A percentile compares a stretch with the other conserved stretches of the same genome.
Conservation (phyloP, 2,329 filamentous ascomycete species). For the Didymellaceae sp. region DNA sequence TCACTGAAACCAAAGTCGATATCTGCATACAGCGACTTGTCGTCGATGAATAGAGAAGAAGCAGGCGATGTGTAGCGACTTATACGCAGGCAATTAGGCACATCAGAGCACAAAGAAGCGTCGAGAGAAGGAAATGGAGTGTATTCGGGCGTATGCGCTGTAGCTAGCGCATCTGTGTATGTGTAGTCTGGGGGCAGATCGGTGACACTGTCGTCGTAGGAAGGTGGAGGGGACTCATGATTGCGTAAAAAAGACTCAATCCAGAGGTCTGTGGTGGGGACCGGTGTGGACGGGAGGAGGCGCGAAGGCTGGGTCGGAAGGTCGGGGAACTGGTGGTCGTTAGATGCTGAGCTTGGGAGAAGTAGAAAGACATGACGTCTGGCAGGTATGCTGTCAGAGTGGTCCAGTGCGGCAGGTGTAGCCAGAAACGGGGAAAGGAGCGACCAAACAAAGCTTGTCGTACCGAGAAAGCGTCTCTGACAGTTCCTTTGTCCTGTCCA, state of each 20-base stretch:
- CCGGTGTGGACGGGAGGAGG: conserved; percentile 24
- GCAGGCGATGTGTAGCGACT: conserved; percentile 37
- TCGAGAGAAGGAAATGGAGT: conserved; percentile 41
- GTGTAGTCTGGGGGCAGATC: conserved; percentile 57
- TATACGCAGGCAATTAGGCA: conserved; percentile 37
- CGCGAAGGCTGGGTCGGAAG: conserved; percentile 28
- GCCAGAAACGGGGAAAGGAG: conserved; percentile 28
- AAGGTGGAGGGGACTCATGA: conserved; percentile 45
- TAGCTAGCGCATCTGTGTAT: conserved; percentile 49
- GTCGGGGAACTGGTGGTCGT: conserved; percentile 35
- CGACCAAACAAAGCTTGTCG: conserved; percentile 35
- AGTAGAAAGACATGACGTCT: conserved; percentile 9
- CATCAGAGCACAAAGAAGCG: conserved; percentile 39
- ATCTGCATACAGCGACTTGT: conserved; percentile 46
- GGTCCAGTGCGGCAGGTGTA: conserved; percentile 19
- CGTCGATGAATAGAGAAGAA: conserved; percentile 40
- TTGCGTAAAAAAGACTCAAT: conserved; percentile 23
- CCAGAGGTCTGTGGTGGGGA: conserved; percentile 36
- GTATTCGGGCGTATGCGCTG: conserved; percentile 44
- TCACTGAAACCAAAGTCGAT: conserved; percentile 66
- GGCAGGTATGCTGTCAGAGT: conserved; percentile 9
- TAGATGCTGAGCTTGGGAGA: conserved; percentile 25
- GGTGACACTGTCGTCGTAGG: conserved; percentile 52
- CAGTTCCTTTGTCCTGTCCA: conserved; percentile 23
- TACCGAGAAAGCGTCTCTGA: conserved; percentile 40